These are phyloP conservation scores for Suhomyces terraborum DNA, from an alignment of 1,139 yeast species.

Conservation along the genomic window DNA sequence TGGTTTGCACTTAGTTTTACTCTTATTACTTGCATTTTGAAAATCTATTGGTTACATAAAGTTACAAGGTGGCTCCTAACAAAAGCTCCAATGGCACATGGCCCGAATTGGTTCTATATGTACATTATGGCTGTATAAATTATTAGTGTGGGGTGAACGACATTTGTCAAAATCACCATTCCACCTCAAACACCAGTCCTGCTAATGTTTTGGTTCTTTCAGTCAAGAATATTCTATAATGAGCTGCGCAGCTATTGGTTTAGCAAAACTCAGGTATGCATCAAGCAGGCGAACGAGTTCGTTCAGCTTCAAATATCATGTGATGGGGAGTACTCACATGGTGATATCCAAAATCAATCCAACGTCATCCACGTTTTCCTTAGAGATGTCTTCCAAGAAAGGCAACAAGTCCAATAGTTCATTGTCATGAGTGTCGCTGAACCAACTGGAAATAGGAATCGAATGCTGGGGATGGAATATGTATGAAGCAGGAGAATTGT, in stretches of 20 bases:
- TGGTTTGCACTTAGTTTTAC: too few species aligned
- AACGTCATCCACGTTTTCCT: slow-evolving; percentile 73
- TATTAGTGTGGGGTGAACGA: slow-evolving; percentile 10
- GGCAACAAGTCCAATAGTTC: slow-evolving; percentile 92
- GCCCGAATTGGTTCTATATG: slow-evolving; percentile 6
- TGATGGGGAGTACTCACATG: slow-evolving; percentile 20
- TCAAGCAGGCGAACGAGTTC: not conserved
- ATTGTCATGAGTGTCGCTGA: slow-evolving; percentile 95
- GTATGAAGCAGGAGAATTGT: slow-evolving; percentile 96
- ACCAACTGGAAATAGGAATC: slow-evolving; percentile 98
- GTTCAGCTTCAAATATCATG: not conserved
- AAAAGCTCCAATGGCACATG: not conserved
- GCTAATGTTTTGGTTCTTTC: slow-evolving; percentile 19
- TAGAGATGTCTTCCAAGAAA: slow-evolving; percentile 79
- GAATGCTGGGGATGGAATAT: slow-evolving; percentile 98
- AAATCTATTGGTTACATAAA: not conserved
- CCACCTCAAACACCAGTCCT: slow-evolving; percentile 21
- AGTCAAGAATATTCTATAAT: slow-evolving; percentile 11
- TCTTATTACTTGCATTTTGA: too few species aligned
- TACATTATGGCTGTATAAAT: slow-evolving; percentile 14
- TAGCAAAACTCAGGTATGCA: slow-evolving; percentile 9
- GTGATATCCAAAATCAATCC: slow-evolving; percentile 81
- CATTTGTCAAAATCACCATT: slow-evolving; percentile 4
- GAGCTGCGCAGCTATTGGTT: slow-evolving; percentile 7
- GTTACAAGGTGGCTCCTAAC: not conserved